Base-by-base conservation (phyloP, 805 yeast genomes). In the Candida andamanensis region DNA sequence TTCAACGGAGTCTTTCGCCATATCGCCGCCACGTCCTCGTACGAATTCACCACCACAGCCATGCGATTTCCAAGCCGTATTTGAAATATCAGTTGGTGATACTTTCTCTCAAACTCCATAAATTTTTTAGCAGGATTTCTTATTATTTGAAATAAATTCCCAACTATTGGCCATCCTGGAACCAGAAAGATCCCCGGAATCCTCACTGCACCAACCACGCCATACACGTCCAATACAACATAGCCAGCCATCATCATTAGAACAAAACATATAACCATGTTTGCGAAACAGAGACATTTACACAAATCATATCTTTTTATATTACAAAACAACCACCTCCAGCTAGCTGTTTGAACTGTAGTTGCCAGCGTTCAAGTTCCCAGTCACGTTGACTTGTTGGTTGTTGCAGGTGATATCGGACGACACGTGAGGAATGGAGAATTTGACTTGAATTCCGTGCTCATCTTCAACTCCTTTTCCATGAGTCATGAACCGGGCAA, bases 401-500 rank as follows among this genome's bases (percentile, higher is more conserved):
- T 28, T 37, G 26, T 38, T 36, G 24, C 37, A 26, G 6, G 32
- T 34, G 20, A 36, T 32, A 11, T 24, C 28, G 3, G 26, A 16
- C 6, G 14, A 24, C 6, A 35, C 14, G 19, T 41, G 23, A 8
- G 26, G 17, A n/a, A 42, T 29, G 6, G 37, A 57, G 39, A 81
- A 84, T 52, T 80, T 76, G 26, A 82, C 60, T 47, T 78, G 81
- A 30, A 85, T 76, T 24, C 95, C 95, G 18, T 77, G 67, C 11
- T 76, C 77, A 15, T 80, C 69, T 56, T 86, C 96, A n/a, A 58
- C 58, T 6, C 83, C 95, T 24, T 58, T 52, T 4, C 82, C 81
- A 24, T 74, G 74, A 3, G 96, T 90, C 53, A 80, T 63, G 50
- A 90, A 86, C 58, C 96, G 78, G 12, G 95, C 95, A 49, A 90